Conservation (phyloP, 1,139 yeast species). For the Magnusiomyces paraingens region DNA sequence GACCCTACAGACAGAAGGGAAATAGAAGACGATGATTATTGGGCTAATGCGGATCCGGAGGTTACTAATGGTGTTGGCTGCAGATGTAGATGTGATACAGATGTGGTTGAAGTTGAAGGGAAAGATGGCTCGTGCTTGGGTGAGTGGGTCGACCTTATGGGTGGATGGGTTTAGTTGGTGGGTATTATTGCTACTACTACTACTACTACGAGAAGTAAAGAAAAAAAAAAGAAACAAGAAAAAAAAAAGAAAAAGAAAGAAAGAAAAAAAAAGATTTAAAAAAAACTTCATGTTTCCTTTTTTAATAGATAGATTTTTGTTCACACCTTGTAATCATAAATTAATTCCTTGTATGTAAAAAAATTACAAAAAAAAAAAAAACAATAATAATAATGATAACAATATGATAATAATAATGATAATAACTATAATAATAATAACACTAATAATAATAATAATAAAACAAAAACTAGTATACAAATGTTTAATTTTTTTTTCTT, state of each 20-base stretch:
- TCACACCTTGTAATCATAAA: too few species aligned
- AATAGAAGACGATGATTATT: constrained; percentile 32
- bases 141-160: constrained; percentile 44
- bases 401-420: not conserved
- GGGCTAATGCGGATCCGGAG: constrained; percentile 45
- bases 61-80: constrained; percentile 67
- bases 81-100: constrained; percentile 70
- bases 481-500: constrained; percentile 1
- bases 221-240: constrained; percentile 6
- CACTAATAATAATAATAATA: not conserved
- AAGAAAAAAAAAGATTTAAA: not conserved
- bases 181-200: not conserved
- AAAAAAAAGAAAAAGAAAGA: constrained; percentile 7
- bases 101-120: constrained; percentile 49
- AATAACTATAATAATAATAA: not conserved
- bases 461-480: not conserved
- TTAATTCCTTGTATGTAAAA: too few species aligned
- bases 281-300: too few species aligned
- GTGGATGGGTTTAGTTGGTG: constrained; percentile 26
- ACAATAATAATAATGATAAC: not conserved
- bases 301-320: too few species aligned
- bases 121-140: constrained; percentile 48
- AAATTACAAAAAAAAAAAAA: not conserved
- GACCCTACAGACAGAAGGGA: constrained; percentile 26
- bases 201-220: too few species aligned